Percentiles rank a stretch among this genome's conserved stretches.
Evolutionary conservation across 192 early-diverging fungal species (phyloP).

Genomic region (Backusella tuberculispora): DNA sequence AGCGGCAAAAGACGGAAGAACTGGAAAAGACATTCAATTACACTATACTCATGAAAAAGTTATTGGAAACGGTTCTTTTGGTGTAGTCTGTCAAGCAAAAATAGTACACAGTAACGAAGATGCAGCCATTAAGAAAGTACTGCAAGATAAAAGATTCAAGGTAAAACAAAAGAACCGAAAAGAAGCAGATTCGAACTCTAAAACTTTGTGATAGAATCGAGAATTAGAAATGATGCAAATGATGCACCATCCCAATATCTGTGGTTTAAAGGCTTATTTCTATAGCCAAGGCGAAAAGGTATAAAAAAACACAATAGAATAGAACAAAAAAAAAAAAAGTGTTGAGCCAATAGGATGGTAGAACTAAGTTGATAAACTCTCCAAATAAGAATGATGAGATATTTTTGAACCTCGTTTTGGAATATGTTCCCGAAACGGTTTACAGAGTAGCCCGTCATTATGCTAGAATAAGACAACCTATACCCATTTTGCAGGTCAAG

Average conservation of each 20-base stretch:
- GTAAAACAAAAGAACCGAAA: constrained; percentile 41
- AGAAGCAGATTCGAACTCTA: not conserved
- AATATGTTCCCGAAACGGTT: constrained; percentile 96
- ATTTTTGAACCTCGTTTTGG: constrained; percentile 94
- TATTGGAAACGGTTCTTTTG: constrained; percentile 97
- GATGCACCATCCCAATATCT: constrained; percentile 93
- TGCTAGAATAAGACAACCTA: constrained; percentile 88
- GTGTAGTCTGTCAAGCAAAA: constrained; percentile 96
- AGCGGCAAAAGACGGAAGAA: constrained; percentile 85
- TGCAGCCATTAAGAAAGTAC: constrained; percentile 97
- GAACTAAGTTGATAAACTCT: not conserved
- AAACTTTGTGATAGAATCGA: constrained; percentile 67
- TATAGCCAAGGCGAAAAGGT: constrained; percentile 93
- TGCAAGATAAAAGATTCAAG: constrained; percentile 99
- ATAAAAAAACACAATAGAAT: not conserved
- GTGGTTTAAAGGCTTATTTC: constrained; percentile 89
- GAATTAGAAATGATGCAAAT: constrained; percentile 94
- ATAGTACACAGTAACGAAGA: constrained; percentile 77
- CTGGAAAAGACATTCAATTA: constrained; percentile 84
- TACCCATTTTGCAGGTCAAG: constrained; percentile 96
- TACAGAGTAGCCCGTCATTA: constrained; percentile 92
- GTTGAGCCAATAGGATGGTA: constrained; percentile 1
- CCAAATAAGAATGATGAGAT: constrained; percentile 80
- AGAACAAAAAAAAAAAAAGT: not conserved
- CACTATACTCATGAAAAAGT: constrained; percentile 92